Evolutionary conservation across 345 rosid genomes (phyloP).

Genomic region (Aurinia saxatilis): DNA sequence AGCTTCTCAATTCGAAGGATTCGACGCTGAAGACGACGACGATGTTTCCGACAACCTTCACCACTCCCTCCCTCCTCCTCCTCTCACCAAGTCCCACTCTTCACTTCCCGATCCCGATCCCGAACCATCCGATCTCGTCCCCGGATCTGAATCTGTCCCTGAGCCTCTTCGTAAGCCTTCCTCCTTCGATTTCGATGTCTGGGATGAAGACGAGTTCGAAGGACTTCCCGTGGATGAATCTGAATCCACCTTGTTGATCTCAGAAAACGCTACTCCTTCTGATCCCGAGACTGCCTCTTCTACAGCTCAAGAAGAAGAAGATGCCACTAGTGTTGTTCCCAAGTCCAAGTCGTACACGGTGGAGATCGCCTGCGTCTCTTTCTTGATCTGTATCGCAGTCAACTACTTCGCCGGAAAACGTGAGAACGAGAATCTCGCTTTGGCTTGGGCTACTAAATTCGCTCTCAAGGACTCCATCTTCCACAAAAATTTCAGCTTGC

Average conservation of each 20-base stretch:
- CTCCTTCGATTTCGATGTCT: constrained; percentile 68
- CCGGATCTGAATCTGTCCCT: constrained; percentile 26
- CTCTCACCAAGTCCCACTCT: constrained; percentile 42
- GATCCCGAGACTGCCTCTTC: constrained; percentile 1
- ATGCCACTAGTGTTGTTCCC: background rate
- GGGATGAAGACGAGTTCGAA: constrained; percentile 98
- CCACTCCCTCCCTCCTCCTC: constrained; percentile 45
- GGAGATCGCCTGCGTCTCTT: constrained; percentile 58
- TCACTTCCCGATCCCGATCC: too few relatives aligned
- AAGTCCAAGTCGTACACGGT: constrained; percentile 35
- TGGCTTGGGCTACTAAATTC: constrained; percentile 86
- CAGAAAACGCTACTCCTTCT: constrained; percentile 28
- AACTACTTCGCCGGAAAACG: constrained; percentile 84
- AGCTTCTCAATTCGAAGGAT: constrained; percentile 90
- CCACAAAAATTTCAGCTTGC: constrained; percentile 73
- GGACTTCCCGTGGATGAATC: constrained; percentile 53
- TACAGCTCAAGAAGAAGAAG: constrained; percentile 26
- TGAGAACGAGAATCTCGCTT: constrained; percentile 77
- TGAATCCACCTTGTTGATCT: background rate
- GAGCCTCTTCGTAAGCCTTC: constrained; percentile 33
- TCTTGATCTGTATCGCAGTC: constrained; percentile 49
- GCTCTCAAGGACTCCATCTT: constrained; percentile 66
- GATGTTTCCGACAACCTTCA: constrained; percentile 39
- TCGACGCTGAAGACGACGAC: constrained; percentile 81
- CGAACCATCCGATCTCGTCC: too few relatives aligned